Evolutionary conservation across 208 protist genomes (phyloP).

Genomic region (Jaenimonas drosophilae): DNA sequence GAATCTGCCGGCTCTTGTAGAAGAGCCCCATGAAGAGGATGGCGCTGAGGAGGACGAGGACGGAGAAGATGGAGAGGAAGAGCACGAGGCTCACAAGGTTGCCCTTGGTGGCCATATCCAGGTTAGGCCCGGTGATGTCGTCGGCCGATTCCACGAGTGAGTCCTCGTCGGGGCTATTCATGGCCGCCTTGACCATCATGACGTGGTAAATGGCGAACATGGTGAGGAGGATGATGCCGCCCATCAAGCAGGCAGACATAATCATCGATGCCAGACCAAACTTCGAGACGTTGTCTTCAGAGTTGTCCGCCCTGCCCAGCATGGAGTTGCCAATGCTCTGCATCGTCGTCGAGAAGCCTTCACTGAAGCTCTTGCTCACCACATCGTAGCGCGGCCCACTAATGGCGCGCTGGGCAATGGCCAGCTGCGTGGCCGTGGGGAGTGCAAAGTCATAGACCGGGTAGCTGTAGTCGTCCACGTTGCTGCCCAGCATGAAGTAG

Average conservation of each 20-base stretch:
- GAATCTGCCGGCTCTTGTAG: background rate
- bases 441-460: background rate
- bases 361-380: background rate
- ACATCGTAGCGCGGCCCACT: slow-evolving; percentile 5
- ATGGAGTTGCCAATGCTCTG: background rate
- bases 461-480: slow-evolving; percentile 1
- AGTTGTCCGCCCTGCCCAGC: background rate
- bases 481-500: background rate
- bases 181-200: background rate
- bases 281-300: background rate
- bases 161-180: background rate
- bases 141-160: background rate
- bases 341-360: background rate
- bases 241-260: slow-evolving; percentile 1
- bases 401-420: background rate
- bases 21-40: slow-evolving; percentile 1
- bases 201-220: background rate
- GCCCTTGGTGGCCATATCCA: background rate
- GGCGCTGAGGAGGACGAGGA: background rate
- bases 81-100: background rate
- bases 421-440: background rate
- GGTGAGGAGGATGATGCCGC: background rate
- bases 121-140: background rate
- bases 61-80: slow-evolving; percentile 1
- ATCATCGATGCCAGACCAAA: background rate